Evolutionary conservation across 257 asterid species (phyloP).

Genomic region (Eustoma russellianum): DNA sequence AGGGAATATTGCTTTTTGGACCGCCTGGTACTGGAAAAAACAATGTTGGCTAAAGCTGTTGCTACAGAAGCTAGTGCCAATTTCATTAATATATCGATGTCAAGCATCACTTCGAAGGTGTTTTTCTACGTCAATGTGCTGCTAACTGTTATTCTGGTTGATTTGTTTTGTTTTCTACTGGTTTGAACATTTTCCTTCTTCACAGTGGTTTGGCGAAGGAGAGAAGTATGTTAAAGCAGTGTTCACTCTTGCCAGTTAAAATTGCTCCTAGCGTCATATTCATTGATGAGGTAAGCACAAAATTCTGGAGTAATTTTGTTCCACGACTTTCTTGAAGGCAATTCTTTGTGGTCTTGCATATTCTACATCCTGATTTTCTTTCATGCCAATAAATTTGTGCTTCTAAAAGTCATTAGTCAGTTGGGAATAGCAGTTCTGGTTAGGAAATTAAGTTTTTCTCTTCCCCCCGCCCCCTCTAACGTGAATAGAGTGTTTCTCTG

Average conservation of each 20-base stretch:
- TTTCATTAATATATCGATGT: conserved; percentile 86
- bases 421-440: too few relatives aligned
- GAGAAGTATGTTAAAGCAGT: conserved; percentile 91
- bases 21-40: conserved; percentile 93
- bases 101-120: conserved; percentile 90
- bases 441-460: too few relatives aligned
- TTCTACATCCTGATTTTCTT: too few relatives aligned
- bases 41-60: conserved; percentile 92
- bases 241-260: conserved; percentile 84
- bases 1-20: conserved; percentile 84
- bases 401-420: too few relatives aligned
- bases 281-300: conserved; percentile 73
- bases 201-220: conserved; percentile 91
- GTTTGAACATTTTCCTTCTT: conserved; percentile 7
- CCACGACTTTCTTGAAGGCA: conserved; percentile 1
- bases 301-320: background rate
- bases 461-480: too few relatives aligned
- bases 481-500: too few relatives aligned
- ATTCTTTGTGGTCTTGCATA: conserved; percentile 3
- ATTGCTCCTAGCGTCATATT: conserved; percentile 85
- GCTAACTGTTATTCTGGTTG: background rate
- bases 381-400: too few relatives aligned
- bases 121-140: conserved; percentile 1
- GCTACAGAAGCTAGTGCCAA: conserved; percentile 96
- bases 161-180: background rate